A percentile compares a stretch with the other conserved stretches of the same genome.
Evolutionary conservation across 2,329 filamentous ascomycete genomes (phyloP).

Genomic region (Talaromyces sp.): DNA sequence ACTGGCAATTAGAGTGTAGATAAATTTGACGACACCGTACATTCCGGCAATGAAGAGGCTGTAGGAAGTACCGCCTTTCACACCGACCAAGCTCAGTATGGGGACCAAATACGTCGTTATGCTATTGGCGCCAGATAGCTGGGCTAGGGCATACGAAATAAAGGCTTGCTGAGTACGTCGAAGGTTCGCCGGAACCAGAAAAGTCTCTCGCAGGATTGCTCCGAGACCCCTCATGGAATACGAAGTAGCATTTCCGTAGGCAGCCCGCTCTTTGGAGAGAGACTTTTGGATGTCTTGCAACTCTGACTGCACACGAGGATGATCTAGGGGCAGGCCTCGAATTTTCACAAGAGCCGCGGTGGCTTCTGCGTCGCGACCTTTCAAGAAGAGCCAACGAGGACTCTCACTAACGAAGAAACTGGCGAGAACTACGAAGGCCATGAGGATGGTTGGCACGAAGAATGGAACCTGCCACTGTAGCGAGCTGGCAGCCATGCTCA

Average conservation of each 20-base stretch:
- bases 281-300: conserved; percentile 28
- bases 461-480: conserved; percentile 36
- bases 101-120: conserved; percentile 46
- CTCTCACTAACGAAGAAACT: conserved; percentile 34
- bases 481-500: conserved; percentile 27
- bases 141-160: conserved; percentile 39
- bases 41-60: conserved; percentile 43
- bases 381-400: conserved; percentile 36
- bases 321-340: conserved; percentile 30
- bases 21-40: conserved; percentile 45
- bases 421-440: conserved; percentile 25
- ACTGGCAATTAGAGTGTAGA: conserved; percentile 40
- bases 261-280: conserved; percentile 21
- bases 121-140: conserved; percentile 46
- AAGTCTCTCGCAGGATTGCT: conserved; percentile 35
- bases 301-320: conserved; percentile 28
- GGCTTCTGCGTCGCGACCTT: conserved; percentile 28
- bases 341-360: conserved; percentile 27
- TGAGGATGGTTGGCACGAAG: conserved; percentile 31
- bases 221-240: conserved; percentile 20
- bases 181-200: conserved; percentile 37
- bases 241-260: conserved; percentile 12
- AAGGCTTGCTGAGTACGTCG: conserved; percentile 40
- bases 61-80: conserved; percentile 22
- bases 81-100: conserved; percentile 40